A percentile compares a stretch with the other conserved stretches of the same genome.
Conservation (phyloP, 371 early-diverging fungal genomes). For the Apophysomyces variabilis region DNA sequence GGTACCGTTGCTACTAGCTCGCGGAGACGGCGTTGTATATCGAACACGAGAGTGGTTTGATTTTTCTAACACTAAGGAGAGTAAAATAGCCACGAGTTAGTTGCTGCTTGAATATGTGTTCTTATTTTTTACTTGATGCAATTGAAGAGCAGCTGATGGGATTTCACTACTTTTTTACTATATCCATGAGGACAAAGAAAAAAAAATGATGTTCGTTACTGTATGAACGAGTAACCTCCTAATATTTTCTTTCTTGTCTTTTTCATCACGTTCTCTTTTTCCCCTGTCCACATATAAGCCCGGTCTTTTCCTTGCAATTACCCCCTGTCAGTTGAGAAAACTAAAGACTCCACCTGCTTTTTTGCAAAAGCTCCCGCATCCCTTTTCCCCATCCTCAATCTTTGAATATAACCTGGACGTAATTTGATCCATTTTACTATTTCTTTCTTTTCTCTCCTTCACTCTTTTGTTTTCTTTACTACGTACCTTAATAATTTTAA, state of each 20-base stretch:
- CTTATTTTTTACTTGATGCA: slow-evolving; percentile 6
- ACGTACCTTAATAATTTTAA: slow-evolving; percentile 17
- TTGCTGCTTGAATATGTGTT: neutral
- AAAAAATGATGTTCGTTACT: slow-evolving; percentile 9
- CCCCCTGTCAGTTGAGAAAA: slow-evolving; percentile 12
- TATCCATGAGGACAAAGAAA: slow-evolving; percentile 10
- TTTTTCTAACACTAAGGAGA: slow-evolving; percentile 8
- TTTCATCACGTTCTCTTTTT: slow-evolving; percentile 7
- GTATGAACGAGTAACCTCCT: slow-evolving; percentile 4
- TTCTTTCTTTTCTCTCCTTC: slow-evolving; percentile 16
- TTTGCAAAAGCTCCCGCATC: neutral
- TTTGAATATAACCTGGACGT: slow-evolving; percentile 3
- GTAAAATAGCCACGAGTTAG: slow-evolving; percentile 11
- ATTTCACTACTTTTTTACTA: slow-evolving; percentile 7
- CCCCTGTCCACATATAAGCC: slow-evolving; percentile 7
- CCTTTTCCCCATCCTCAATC: slow-evolving; percentile 10
- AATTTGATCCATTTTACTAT: slow-evolving; percentile 15
- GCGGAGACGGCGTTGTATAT: slow-evolving; percentile 70
- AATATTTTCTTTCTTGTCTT: neutral
- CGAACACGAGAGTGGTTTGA: slow-evolving; percentile 41
- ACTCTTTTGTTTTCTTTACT: slow-evolving; percentile 16
- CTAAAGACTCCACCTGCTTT: slow-evolving; percentile 10
- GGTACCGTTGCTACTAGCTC: slow-evolving; percentile 65
- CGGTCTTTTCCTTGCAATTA: slow-evolving; percentile 9
- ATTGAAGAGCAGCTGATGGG: slow-evolving; percentile 7